Conservation (phyloP, 768 basidiomycete species). For the Hypholoma fasciculare region DNA sequence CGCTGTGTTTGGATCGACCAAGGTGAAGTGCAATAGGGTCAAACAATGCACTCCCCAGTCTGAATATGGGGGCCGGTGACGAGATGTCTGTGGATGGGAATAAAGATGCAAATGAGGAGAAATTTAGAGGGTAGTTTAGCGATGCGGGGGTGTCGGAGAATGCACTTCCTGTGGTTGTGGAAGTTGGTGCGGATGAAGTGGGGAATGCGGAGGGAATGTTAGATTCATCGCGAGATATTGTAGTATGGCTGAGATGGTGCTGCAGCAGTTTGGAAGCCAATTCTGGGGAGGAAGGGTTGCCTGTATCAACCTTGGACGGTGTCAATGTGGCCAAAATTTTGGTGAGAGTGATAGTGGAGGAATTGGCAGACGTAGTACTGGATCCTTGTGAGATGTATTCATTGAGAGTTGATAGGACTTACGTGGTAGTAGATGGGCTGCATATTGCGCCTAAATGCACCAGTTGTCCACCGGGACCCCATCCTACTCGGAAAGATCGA, state of each 20-base stretch:
- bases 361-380: constrained; percentile 60
- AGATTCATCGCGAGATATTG: constrained; percentile 68
- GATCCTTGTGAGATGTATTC: constrained; percentile 5
- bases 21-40: constrained; percentile 77
- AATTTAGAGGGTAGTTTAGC: constrained; percentile 53
- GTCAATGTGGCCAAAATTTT: constrained; percentile 34
- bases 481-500: constrained; percentile 86
- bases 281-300: constrained; percentile 21
- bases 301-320: constrained; percentile 16
- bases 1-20: constrained; percentile 26
- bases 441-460: constrained; percentile 79
- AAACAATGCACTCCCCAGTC: constrained; percentile 87
- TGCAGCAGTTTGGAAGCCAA: constrained; percentile 66
- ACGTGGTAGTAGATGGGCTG: constrained; percentile 54
- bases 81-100: constrained; percentile 73
- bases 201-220: constrained; percentile 72
- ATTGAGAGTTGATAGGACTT: constrained; percentile 25
- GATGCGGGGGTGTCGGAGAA: constrained; percentile 23
- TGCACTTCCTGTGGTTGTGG: constrained; percentile 9
- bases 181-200: constrained; percentile 33
- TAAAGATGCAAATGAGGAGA: constrained; percentile 73
- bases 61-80: constrained; percentile 79
- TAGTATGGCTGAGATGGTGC: constrained; percentile 74
- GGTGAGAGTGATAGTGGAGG: constrained; percentile 57
- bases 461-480: constrained; percentile 81